These are phyloP conservation scores for Westerdykella aurantiaca DNA, from an alignment of 2,329 filamentous ascomycete genomes.

Conservation along the genomic window DNA sequence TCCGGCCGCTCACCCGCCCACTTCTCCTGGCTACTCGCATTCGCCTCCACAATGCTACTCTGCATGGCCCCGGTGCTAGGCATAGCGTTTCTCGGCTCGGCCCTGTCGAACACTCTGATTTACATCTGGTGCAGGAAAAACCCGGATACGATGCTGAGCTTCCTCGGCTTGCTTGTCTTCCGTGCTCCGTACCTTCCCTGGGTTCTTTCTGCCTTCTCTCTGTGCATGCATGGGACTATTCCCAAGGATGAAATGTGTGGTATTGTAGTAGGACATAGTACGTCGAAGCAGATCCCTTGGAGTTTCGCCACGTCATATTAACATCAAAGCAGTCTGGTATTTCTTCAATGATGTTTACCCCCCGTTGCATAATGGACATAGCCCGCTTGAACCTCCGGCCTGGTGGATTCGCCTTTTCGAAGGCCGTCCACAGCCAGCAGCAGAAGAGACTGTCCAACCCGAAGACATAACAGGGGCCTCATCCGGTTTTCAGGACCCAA, in stretches of 20 bases:
- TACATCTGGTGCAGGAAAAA: conserved; percentile 98
- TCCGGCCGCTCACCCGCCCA: conserved; percentile 87
- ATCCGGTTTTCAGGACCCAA: neutral
- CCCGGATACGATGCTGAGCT: conserved; percentile 79
- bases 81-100: conserved; percentile 90
- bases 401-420: conserved; percentile 90
- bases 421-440: conserved; percentile 19
- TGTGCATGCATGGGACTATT: conserved; percentile 81
- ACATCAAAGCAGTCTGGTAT: conserved; percentile 65
- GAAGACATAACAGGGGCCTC: conserved; percentile 11
- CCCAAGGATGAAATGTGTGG: conserved; percentile 97
- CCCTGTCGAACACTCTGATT: conserved; percentile 84
- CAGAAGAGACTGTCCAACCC: conserved; percentile 5
- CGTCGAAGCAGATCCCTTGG: conserved; percentile 11
- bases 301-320: conserved; percentile 3
- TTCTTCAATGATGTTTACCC: conserved; percentile 98
- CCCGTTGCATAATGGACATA: conserved; percentile 74
- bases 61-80: conserved; percentile 78
- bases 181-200: conserved; percentile 91
- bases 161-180: conserved; percentile 84
- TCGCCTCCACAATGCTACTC: conserved; percentile 73
- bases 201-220: conserved; percentile 88
- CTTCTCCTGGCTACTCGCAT: conserved; percentile 91
- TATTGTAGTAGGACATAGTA: conserved; percentile 79
- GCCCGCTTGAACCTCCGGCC: conserved; percentile 78